phyloP scores from a whole-genome alignment of 257 asterid species.

The Jaltomata sinuosa region DNA sequence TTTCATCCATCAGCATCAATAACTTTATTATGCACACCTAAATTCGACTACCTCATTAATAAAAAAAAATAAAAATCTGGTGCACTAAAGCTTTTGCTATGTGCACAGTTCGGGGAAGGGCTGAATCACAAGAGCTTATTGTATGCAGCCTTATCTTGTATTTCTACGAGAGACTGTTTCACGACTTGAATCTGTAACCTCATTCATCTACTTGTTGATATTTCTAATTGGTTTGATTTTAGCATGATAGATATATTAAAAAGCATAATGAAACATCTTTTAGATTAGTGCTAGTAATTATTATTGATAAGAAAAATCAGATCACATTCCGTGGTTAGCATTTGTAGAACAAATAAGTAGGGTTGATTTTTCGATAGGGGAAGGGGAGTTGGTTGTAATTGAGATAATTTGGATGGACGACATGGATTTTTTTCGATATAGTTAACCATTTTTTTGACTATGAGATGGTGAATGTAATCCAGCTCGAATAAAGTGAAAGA shows the following conservation, averaged over 20 bases:
- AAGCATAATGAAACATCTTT: not conserved
- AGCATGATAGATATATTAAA: not conserved
- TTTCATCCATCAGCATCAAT: not conserved
- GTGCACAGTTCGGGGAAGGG: too few relatives aligned
- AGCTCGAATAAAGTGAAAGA: too few relatives aligned
- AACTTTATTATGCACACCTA: not conserved
- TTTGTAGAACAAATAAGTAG: not conserved
- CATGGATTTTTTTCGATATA: not conserved
- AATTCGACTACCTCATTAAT: not conserved
- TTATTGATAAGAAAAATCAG: not conserved
- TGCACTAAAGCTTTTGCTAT: too few relatives aligned
- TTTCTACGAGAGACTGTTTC: too few relatives aligned
- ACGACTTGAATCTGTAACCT: too few relatives aligned
- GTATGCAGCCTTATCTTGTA: too few relatives aligned
- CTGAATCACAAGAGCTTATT: too few relatives aligned
- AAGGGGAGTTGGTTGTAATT: not conserved
- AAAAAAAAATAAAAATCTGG: too few relatives aligned
- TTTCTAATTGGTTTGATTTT: not conserved
- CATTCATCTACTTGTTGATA: not conserved
- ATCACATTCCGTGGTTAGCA: not conserved
- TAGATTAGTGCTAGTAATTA: not conserved
- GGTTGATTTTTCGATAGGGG: too few relatives aligned
- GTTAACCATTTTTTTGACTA: not conserved
- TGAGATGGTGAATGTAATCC: not conserved
- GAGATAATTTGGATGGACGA: not conserved